A percentile compares a stretch with the other conserved stretches of the same genome.
Evolutionary conservation across 371 early-diverging fungal genomes (phyloP).

Genomic region (Sporodiniella umbellata): DNA sequence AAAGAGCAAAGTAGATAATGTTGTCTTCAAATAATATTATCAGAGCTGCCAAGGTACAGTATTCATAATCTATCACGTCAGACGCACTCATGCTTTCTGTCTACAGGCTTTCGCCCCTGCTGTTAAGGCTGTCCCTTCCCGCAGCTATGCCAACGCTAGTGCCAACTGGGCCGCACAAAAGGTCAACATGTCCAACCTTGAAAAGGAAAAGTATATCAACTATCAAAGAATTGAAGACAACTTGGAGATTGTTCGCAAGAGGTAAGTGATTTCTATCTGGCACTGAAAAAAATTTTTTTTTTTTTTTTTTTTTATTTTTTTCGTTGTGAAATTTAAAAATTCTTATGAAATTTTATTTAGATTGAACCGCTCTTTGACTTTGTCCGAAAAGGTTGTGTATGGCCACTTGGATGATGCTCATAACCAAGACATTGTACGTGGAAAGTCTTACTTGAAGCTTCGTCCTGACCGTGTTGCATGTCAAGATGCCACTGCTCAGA

Average conservation of each 20-base stretch:
- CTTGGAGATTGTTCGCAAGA: slow-evolving; percentile 82
- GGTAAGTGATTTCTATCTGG: too few species aligned
- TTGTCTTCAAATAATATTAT: slow-evolving; percentile 29
- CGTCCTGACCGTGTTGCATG: slow-evolving; percentile 95
- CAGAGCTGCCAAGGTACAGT: slow-evolving; percentile 33
- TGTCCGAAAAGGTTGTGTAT: slow-evolving; percentile 95
- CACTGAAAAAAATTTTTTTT: slow-evolving; percentile 5
- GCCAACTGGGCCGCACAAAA: slow-evolving; percentile 53
- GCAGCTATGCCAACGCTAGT: slow-evolving; percentile 51
- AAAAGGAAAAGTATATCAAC: slow-evolving; percentile 86
- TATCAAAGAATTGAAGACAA: slow-evolving; percentile 91
- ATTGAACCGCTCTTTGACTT: slow-evolving; percentile 77
- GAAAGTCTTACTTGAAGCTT: slow-evolving; percentile 87
- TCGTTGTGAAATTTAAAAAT: slow-evolving; percentile 1
- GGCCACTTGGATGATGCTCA: slow-evolving; percentile 91
- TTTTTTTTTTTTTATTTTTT: too few species aligned
- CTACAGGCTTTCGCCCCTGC: slow-evolving; percentile 32
- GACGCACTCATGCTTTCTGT: neutral
- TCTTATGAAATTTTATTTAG: slow-evolving; percentile 19
- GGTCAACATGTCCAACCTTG: slow-evolving; percentile 84
- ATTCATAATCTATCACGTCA: too few species aligned
- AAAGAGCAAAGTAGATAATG: slow-evolving; percentile 22
- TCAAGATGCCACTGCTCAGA: slow-evolving; percentile 97
- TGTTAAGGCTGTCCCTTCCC: slow-evolving; percentile 25
- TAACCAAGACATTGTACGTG: slow-evolving; percentile 79